Conservation (phyloP, 352 stramenopile genomes). For the Phytophthora pseudosyringae region DNA sequence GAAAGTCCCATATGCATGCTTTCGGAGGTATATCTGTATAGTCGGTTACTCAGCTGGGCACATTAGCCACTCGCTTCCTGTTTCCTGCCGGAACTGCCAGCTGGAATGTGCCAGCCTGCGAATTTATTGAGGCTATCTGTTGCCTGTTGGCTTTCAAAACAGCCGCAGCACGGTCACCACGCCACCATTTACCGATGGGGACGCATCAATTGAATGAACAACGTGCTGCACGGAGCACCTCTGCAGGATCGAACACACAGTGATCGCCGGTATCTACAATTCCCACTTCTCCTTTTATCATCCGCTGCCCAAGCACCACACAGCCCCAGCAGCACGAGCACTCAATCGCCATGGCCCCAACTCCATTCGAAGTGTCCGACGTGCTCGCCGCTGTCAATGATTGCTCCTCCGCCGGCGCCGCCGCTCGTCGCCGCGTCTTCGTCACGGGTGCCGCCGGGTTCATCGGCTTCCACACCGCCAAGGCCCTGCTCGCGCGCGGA, state of each 20-base stretch:
- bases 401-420: not conserved
- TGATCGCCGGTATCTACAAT: not conserved
- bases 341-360: conserved; percentile 14
- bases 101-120: too few relatives aligned
- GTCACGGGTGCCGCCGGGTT: conserved; percentile 97
- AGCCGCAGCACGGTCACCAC: not conserved
- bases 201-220: too few relatives aligned
- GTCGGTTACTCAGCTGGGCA: too few relatives aligned
- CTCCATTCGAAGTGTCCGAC: conserved; percentile 28
- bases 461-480: conserved; percentile 96
- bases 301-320: too few relatives aligned
- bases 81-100: too few relatives aligned
- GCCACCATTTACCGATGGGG: not conserved
- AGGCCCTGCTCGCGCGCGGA: conserved; percentile 84
- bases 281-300: conserved; percentile 12
- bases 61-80: too few relatives aligned
- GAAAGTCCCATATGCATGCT: too few relatives aligned
- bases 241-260: not conserved
- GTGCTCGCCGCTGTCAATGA: conserved; percentile 13
- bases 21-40: too few relatives aligned
- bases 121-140: too few relatives aligned
- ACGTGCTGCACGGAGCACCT: conserved; percentile 3
- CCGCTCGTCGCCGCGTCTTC: conserved; percentile 38
- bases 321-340: conserved; percentile 1
- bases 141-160: too few relatives aligned